Conservation (phyloP, 2,329 filamentous ascomycete species). For the Phyllachora maydis region DNA sequence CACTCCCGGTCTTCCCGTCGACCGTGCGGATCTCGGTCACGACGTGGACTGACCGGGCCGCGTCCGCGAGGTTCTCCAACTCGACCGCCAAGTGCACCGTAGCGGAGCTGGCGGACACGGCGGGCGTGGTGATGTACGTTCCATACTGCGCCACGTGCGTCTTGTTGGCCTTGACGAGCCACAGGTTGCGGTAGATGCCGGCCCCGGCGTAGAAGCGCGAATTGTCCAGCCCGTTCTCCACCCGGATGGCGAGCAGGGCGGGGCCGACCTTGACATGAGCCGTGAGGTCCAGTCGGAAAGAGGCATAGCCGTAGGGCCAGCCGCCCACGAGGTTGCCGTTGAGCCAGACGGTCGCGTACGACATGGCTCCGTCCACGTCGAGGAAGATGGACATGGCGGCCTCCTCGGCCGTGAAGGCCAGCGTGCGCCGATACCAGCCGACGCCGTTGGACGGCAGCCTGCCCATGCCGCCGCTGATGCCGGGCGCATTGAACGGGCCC, state of each 20-base stretch:
- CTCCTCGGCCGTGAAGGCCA: slow-evolving; percentile 12
- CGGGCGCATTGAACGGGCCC: slow-evolving; percentile 18
- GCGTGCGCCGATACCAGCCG: slow-evolving; percentile 26
- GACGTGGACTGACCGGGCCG: slow-evolving; percentile 13
- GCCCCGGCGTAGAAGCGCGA: slow-evolving; percentile 33
- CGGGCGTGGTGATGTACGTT: slow-evolving; percentile 22
- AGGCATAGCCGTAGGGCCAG: slow-evolving; percentile 29
- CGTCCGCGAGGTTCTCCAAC: slow-evolving; percentile 19
- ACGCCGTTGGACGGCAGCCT: slow-evolving; percentile 28
- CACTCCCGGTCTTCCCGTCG: slow-evolving; percentile 11
- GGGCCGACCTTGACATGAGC: slow-evolving; percentile 14
- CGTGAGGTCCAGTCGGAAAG: slow-evolving; percentile 27
- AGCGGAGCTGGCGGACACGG: slow-evolving; percentile 21
- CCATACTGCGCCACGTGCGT: slow-evolving; percentile 27
- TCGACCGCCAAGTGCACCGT: slow-evolving; percentile 20
- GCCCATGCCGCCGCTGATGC: slow-evolving; percentile 16
- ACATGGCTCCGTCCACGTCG: slow-evolving; percentile 29
- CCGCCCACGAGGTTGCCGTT: slow-evolving; percentile 26
- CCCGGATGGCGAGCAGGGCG: slow-evolving; percentile 21
- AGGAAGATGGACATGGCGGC: slow-evolving; percentile 18
- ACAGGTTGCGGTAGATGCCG: slow-evolving; percentile 31
- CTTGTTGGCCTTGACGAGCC: slow-evolving; percentile 24
- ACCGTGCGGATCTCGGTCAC: slow-evolving; percentile 17
- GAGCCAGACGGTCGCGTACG: slow-evolving; percentile 28
- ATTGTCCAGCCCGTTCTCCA: slow-evolving; percentile 24